Base-by-base conservation (phyloP, 2,329 filamentous ascomycete species). In the Penicillium sp. region DNA sequence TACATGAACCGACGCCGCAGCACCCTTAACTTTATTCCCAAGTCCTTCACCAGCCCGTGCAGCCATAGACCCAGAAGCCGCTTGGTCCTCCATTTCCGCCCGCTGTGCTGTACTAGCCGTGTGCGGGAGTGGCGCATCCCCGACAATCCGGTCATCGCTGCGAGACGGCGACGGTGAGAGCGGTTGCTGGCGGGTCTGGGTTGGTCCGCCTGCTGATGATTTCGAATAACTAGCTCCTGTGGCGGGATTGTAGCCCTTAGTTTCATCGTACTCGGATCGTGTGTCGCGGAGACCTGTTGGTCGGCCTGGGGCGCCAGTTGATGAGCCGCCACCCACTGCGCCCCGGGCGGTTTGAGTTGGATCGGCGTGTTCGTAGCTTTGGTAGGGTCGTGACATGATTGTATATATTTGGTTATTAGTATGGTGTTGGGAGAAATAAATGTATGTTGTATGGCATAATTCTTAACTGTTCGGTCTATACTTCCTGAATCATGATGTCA, bases 1-100 rank as follows among this genome's bases (percentile, higher is more conserved):
- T 61, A 75, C 73, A 57, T 75, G 73, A 54, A 74, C 56, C 6
- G 68, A 67, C 19, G 73, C 72, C 12, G 65, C 58, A 26, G 63
- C 54, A 8, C 66, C 67, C 50, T 66, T 69, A 1, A 71, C 59
- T 4, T 66, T 65, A 16, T 56, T 50, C 3, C 67, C 69, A 5
- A 69, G 1, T 3, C 61, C 46, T 19, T 65, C 62, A 2, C 68
- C 62, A 19, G 52, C 57, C n/a, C 47, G 53, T 2, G 57, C 53
- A 10, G 52, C 36, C 19, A 17, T 19, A 5, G 57, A 58, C 14
- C 48, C 55, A 16, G 45, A 28, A 43, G 35, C 46, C 33, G n/a
- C 19, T 7, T 48, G 56, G 14, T 61, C 49, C 11, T 58, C 53
- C 38, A 54, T 46, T 28, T 57, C 50, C 6, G 57, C 50, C 10